phyloP scores from a whole-genome alignment of 2,329 filamentous ascomycete species.

The Fusarium albosuccineum region DNA sequence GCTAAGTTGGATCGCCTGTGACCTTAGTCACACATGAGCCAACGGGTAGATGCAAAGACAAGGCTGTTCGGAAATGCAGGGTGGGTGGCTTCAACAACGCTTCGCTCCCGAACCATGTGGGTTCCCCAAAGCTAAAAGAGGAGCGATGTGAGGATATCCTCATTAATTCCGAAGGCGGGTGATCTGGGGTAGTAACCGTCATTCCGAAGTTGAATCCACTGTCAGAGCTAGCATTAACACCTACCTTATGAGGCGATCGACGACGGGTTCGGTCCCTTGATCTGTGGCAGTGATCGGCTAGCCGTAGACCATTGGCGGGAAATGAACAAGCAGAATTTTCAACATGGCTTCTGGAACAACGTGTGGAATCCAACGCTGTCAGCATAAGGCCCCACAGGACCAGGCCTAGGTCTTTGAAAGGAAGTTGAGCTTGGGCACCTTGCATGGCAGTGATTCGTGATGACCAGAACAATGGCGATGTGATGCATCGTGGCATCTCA shows the following conservation, averaged over 20 bases:
- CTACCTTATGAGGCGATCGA: slow-evolving; percentile 22
- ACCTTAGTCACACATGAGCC: no score
- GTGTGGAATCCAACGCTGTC: slow-evolving; percentile 27
- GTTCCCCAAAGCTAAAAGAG: slow-evolving; percentile 15
- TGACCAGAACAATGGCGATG: slow-evolving; percentile 7
- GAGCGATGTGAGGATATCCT: slow-evolving; percentile 15
- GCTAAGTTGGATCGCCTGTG: no score
- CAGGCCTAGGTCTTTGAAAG: slow-evolving; percentile 8
- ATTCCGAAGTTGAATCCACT: slow-evolving; percentile 24
- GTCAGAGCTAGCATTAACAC: slow-evolving; percentile 21
- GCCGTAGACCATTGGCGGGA: slow-evolving; percentile 21
- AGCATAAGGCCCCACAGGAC: slow-evolving; percentile 32
- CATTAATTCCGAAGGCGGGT: slow-evolving; percentile 21
- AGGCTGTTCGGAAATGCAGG: slow-evolving; percentile 37
- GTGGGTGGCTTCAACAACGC: slow-evolving; percentile 31
- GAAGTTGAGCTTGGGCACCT: slow-evolving; percentile 5
- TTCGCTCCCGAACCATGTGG: slow-evolving; percentile 13
- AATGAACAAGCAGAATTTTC: slow-evolving; percentile 39
- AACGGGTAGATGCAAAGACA: slow-evolving; percentile 26
- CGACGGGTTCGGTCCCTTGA: slow-evolving; percentile 16
- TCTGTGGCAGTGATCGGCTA: slow-evolving; percentile 28
- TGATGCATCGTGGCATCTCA: slow-evolving; percentile 20
- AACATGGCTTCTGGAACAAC: slow-evolving; percentile 36
- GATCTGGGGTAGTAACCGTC: slow-evolving; percentile 36
- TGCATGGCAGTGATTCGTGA: slow-evolving; percentile 29